Evolutionary conservation across 352 stramenopile species (phyloP).

Genomic region (Phytopythium vexans): DNA sequence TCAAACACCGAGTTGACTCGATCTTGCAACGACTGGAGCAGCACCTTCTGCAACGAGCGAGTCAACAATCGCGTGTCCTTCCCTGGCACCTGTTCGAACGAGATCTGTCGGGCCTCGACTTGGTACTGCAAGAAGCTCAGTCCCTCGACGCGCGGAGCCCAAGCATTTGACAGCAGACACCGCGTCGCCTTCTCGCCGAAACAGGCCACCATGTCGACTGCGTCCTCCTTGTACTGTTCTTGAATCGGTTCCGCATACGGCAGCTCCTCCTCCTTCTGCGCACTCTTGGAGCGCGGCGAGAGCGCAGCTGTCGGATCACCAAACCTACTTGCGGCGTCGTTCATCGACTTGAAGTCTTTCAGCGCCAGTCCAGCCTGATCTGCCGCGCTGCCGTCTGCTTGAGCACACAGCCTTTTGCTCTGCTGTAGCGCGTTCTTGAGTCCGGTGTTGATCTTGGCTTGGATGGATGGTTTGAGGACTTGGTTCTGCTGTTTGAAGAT

Average conservation of each 20-base stretch:
- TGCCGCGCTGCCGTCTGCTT: conserved; percentile 1
- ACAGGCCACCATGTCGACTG: conserved; percentile 31
- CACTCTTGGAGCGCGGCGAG: conserved; percentile 47
- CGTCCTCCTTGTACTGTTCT: conserved; percentile 54
- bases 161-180: conserved; percentile 79
- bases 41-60: conserved; percentile 46
- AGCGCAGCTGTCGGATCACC: conserved; percentile 13
- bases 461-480: conserved; percentile 65
- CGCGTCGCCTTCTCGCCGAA: conserved; percentile 76
- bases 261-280: conserved; percentile 66
- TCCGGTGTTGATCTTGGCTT: conserved; percentile 82
- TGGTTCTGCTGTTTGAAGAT: conserved; percentile 75
- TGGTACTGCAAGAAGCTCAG: conserved; percentile 74
- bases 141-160: conserved; percentile 75
- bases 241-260: conserved; percentile 77
- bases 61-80: conserved; percentile 13
- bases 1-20: conserved; percentile 80
- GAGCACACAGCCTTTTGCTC: conserved; percentile 51
- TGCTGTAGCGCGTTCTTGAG: conserved; percentile 61
- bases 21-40: conserved; percentile 62
- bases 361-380: conserved; percentile 2
- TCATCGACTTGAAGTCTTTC: neutral
- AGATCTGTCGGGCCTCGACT: conserved; percentile 48
- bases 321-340: conserved; percentile 9
- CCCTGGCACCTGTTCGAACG: conserved; percentile 25